Evolutionary conservation across 345 rosid genomes (phyloP), one percentile per base, ranked within the genome.

Genomic region (Brassica cretica): DNA sequence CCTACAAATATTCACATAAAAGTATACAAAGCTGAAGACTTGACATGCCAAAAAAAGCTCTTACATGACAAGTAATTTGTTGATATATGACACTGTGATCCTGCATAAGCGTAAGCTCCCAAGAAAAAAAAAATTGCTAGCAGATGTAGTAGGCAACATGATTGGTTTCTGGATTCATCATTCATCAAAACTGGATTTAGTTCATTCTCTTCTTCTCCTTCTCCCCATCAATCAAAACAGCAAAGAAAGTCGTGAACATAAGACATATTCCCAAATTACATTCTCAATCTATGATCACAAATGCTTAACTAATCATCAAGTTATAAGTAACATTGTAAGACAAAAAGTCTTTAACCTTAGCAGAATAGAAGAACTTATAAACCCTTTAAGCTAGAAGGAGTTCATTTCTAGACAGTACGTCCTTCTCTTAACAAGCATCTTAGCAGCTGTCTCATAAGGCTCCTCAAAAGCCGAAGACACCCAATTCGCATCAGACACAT

Each of bases 331-430:
- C 53, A 46, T 1, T 12, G 53, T 2, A 46, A 46, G 53, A 46
- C 53, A 46, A 12, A 1, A 44, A 44, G 16, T 14, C 53, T 46
- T 46, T 10, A 41, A 10, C 14, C 14, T 41, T 10, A 41, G 49
- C 12, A 41, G 14, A 37, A 10, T 41, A 41, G 49, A 41, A 11
- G 15, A 46, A 67, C 70, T 39, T 44, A 32, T 32, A 53, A 32
- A 55, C 16, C 1, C 3, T 44, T 6, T 8, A 46, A 32, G 68
- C 91, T 86, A 96, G 76, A 96, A 93, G 21, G 98, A 93, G 88
- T 96, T 96, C 99, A 96, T 96, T 86, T 96, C 99, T 81, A 96
- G 80, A 77, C 96, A 96, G 80, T 96, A 93, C 29, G 96, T 96
- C 84, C 88, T 89, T 78, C 99, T 84, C 85, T 91, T 96, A 8